Percentiles rank a stretch among this genome's conserved stretches.
These are phyloP conservation scores for Hydnomerulius pinastri DNA, from an alignment of 768 basidiomycete genomes.

Conservation along the genomic window DNA sequence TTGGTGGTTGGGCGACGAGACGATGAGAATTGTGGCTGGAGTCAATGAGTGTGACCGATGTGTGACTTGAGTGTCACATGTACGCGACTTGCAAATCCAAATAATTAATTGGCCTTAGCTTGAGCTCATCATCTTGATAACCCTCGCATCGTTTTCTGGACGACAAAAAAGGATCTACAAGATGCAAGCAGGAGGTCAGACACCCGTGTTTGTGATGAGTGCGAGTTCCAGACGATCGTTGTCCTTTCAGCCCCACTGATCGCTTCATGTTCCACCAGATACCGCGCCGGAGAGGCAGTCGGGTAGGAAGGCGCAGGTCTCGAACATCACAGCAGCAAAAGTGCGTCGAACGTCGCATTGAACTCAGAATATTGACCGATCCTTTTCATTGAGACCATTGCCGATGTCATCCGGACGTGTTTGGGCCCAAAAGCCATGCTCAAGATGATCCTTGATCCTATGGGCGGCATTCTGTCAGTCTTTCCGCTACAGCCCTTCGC, in stretches of 20 bases:
- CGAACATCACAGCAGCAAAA: slow-evolving; percentile 97
- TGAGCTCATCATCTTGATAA: not conserved
- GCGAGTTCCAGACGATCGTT: slow-evolving; percentile 18
- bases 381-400: slow-evolving; percentile 69
- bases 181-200: slow-evolving; percentile 50
- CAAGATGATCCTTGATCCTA: slow-evolving; percentile 99
- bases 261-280: slow-evolving; percentile 50
- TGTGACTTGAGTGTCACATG: not conserved
- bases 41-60: not conserved
- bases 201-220: slow-evolving; percentile 88
- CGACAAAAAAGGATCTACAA: slow-evolving; percentile 1
- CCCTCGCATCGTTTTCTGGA: not conserved
- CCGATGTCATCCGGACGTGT: slow-evolving; percentile 97
- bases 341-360: slow-evolving; percentile 39
- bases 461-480: slow-evolving; percentile 95
- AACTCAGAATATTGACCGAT: not conserved
- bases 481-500: not conserved
- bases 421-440: slow-evolving; percentile 97
- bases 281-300: slow-evolving; percentile 92
- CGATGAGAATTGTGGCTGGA: no score
- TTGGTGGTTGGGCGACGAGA: no score
- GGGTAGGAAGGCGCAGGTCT: slow-evolving; percentile 93
- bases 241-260: not conserved
- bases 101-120: not conserved
- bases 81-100: no score